Evolutionary conservation across 176 grass and related monocot species (phyloP).

Genomic region (Musa itinerans): DNA sequence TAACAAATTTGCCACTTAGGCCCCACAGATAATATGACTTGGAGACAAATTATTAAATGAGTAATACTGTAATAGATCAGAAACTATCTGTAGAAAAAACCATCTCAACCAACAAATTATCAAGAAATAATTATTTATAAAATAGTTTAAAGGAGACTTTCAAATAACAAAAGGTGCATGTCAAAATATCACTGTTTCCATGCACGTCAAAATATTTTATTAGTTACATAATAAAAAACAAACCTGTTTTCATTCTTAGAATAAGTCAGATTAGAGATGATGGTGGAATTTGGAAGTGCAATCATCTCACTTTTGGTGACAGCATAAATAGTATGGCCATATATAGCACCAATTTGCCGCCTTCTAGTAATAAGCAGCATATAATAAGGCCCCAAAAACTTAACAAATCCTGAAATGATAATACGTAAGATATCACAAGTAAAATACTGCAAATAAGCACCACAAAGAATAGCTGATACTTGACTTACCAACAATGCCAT

Average conservation of each 20-base stretch:
- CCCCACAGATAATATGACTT: neutral
- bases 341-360: slow-evolving; percentile 70
- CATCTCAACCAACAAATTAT: neutral
- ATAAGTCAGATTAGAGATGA: slow-evolving; percentile 26
- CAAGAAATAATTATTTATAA: neutral
- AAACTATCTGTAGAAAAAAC: neutral
- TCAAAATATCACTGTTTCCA: no score
- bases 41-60: neutral
- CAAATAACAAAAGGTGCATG: no score
- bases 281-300: slow-evolving; percentile 52
- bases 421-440: neutral
- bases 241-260: slow-evolving; percentile 58
- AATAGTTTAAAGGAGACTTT: neutral
- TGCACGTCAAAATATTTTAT: neutral
- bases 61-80: neutral
- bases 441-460: neutral
- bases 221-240: neutral
- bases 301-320: slow-evolving; percentile 57
- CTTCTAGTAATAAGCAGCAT: slow-evolving; percentile 83
- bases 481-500: slow-evolving; percentile 75
- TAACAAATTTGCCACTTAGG: neutral
- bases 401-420: slow-evolving; percentile 65
- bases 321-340: slow-evolving; percentile 72
- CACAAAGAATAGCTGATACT: slow-evolving; percentile 5
- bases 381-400: slow-evolving; percentile 83